Conservation (phyloP, 768 basidiomycete genomes). For the Mycena kentingensis region DNA sequence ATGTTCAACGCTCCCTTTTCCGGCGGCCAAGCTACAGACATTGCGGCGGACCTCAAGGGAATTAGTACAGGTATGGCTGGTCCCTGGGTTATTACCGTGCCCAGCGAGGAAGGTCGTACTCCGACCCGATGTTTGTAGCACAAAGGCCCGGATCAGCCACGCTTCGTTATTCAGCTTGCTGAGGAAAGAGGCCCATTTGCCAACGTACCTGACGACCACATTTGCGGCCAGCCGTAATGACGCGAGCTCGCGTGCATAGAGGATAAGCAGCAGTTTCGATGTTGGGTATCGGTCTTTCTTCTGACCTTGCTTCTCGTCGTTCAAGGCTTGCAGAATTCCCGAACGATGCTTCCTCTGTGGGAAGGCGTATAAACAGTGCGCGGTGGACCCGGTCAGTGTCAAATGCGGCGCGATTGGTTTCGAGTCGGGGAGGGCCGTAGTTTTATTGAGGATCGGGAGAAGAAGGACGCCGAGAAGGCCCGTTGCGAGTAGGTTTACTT, state of each 20-base stretch:
- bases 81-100: neutral
- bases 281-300: constrained; percentile 4
- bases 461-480: constrained; percentile 10
- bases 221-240: neutral
- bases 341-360: neutral
- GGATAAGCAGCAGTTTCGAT: constrained; percentile 8
- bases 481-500: constrained; percentile 10
- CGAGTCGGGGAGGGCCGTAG: constrained; percentile 1
- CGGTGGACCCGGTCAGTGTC: constrained; percentile 11
- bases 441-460: constrained; percentile 6
- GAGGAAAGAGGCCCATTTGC: neutral
- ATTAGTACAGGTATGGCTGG: neutral
- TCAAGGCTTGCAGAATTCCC: constrained; percentile 7
- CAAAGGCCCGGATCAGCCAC: neutral
- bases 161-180: neutral
- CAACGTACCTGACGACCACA: constrained; percentile 11
- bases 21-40: neutral
- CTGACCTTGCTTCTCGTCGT: neutral
- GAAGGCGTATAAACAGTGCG: neutral
- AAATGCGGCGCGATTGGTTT: constrained; percentile 6
- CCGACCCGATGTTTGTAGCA: neutral
- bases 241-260: neutral
- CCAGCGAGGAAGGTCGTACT: neutral
- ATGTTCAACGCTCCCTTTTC: constrained; percentile 8
- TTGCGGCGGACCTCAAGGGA: neutral